Conservation (phyloP, 2,329 filamentous ascomycete genomes). For the Triangularia setosa region DNA sequence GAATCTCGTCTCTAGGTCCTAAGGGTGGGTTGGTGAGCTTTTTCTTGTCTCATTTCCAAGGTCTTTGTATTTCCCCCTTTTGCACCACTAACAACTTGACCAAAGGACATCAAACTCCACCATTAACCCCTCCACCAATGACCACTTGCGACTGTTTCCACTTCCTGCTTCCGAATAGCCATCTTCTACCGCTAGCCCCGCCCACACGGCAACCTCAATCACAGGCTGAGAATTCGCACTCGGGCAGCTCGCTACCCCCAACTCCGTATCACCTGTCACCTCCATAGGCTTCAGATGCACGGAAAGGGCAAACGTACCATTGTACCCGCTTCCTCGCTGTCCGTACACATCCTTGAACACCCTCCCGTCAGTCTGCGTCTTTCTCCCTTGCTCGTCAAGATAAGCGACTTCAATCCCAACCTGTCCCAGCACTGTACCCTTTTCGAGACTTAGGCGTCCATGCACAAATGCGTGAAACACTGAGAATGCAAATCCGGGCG, state of each 20-base stretch:
- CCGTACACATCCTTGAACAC: background rate
- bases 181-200: background rate
- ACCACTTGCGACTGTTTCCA: background rate
- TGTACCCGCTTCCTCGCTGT: background rate
- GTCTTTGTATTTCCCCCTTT: too few relatives aligned
- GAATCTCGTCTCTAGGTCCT: too few relatives aligned
- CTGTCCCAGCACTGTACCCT: background rate
- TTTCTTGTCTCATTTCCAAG: too few relatives aligned
- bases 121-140: background rate
- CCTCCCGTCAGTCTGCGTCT: background rate
- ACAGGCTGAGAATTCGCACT: background rate
- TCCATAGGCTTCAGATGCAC: background rate
- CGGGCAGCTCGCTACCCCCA: background rate
- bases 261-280: background rate
- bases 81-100: background rate
- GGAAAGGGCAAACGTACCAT: background rate
- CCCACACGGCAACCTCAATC: background rate
- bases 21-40: too few relatives aligned
- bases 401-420: background rate
- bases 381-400: background rate
- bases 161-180: background rate
- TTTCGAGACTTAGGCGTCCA: background rate
- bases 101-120: background rate
- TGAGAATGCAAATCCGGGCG: background rate
- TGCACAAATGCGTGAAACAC: background rate